Evolutionary conservation across 2,329 filamentous ascomycete species (phyloP), one percentile per base, ranked within the genome.

Genomic region (Trichophyton equinum): DNA sequence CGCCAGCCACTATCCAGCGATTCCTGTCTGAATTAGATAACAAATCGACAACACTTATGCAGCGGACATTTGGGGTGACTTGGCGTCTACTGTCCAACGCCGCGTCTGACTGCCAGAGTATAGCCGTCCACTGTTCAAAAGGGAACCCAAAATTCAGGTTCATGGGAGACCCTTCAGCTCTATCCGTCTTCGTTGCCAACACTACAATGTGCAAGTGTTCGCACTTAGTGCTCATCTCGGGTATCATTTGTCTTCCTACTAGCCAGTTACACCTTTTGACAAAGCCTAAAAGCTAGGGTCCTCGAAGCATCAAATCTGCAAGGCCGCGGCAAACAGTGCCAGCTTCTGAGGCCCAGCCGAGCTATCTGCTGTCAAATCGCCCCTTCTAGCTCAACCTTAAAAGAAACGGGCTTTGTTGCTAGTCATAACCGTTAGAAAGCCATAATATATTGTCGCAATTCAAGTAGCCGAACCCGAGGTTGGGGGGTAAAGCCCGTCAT

Each of bases 291-390:
- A 38, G 33, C 33, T 38, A 13, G 8, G 8, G 33, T 13, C 33
- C 11, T 38, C 33, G 4, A 38, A 8, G 33, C 33, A 38, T 38
- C 33, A 38, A 38, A 38, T 38, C 9, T 3, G 33, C 33, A 38
- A 13, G 9, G 4, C 11, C 33, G 13, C 33, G 4, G 13, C 33
- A 82, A 82, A 71, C 85, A 84, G 1, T 71, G 81, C 13, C 78
- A 83, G 70, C 82, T 86, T 66, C 83, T 78, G 5, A 64, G 84
- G 68, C 80, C 82, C 67, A 83, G 85, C 61, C 84, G 84, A 0
- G 81, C 83, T n/a, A 51, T 33, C 25, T 25, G 44, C 9, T 59
- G 3, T 13, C 11, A 38, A 38, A 38, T 38, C 9, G 9, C 33
- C 33, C 9, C 33, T 13, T 38, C 57, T 7, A 59, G 42, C 15